Base-by-base conservation (phyloP, 345 rosid species). In the Pseudoturritis turrita region DNA sequence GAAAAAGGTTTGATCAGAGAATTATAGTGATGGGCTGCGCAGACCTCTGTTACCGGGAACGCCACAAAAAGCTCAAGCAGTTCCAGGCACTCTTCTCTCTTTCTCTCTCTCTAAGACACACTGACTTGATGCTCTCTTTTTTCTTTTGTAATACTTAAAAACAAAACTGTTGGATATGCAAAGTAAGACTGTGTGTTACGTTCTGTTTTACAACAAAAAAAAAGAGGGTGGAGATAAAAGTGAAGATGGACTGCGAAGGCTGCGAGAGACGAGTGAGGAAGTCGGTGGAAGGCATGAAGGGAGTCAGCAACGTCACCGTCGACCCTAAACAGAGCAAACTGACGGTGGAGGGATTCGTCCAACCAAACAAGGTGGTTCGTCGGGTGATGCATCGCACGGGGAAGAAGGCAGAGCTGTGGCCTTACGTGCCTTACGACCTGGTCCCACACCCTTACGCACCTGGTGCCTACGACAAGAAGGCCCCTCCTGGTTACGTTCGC, bases 201-300 rank as follows among this genome's bases (percentile, higher is more conserved):
- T 41, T 35, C 17, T 65, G 68, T 28, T 25, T n/a, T 0, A 52
- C 10, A 29, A 35, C 45, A 81, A 87, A 81, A 81, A 25, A 58
- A 57, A 82, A 88, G 87, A 85, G 83, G 47, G 89, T 88, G 75
- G 78, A 78, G 52, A 73, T 78, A 14, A 78, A 73, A 68, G 78
- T 73, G 74, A 78, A 73, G 71, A 88, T 88, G 78, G 95, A 88
- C 82, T 85, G 95, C 77, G 85, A 86, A 77, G 89, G 95, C 11
- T 88, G 95, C 77, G 91, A 74, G 87, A 78, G 91, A 36, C 81
- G 83, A 13, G 95, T 88, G 71, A 84, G 80, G 75, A 83, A 85
- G 46, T 79, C 95, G 5, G 82, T 87, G 52, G 82, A 85, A 41
- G 87, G 85, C 47, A 86, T 88, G 95, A 85, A 78, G 65, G 89